Evolutionary conservation across 192 early-diverging fungal species (phyloP).

Genomic region (Coemansia sp.): DNA sequence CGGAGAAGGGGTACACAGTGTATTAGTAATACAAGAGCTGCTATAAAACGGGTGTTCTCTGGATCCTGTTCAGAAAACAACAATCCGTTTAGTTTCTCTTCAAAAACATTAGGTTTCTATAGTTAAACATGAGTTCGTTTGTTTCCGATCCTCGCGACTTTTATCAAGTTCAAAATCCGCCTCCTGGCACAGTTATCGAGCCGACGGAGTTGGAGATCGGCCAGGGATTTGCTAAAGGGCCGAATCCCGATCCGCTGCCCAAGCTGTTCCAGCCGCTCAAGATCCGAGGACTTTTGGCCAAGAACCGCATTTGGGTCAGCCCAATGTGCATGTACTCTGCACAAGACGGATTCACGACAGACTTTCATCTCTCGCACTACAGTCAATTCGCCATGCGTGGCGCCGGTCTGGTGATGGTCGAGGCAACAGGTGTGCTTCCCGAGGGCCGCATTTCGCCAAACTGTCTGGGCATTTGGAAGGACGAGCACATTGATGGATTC

Average conservation of each 20-base stretch:
- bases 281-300: constrained; percentile 64
- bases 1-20: no score
- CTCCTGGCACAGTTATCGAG: constrained; percentile 35
- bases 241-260: constrained; percentile 22
- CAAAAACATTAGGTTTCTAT: no score
- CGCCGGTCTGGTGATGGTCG: constrained; percentile 76
- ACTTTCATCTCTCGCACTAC: constrained; percentile 65
- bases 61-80: no score
- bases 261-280: constrained; percentile 70
- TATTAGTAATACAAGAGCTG: no score
- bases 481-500: constrained; percentile 66
- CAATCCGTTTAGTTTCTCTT: no score
- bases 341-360: constrained; percentile 63
- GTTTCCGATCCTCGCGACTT: constrained; percentile 21
- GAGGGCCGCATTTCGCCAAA: constrained; percentile 80
- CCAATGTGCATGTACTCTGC: constrained; percentile 85
- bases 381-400: constrained; percentile 77
- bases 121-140: constrained; percentile 51
- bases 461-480: constrained; percentile 79
- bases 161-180: constrained; percentile 32
- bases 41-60: no score
- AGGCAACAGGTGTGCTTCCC: constrained; percentile 71
- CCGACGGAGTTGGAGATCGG: constrained; percentile 32
- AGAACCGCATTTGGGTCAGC: constrained; percentile 74
- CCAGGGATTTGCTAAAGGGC: constrained; percentile 25